Conservation (phyloP, 75 land plant species). For the Cunninghamia lanceolata region DNA sequence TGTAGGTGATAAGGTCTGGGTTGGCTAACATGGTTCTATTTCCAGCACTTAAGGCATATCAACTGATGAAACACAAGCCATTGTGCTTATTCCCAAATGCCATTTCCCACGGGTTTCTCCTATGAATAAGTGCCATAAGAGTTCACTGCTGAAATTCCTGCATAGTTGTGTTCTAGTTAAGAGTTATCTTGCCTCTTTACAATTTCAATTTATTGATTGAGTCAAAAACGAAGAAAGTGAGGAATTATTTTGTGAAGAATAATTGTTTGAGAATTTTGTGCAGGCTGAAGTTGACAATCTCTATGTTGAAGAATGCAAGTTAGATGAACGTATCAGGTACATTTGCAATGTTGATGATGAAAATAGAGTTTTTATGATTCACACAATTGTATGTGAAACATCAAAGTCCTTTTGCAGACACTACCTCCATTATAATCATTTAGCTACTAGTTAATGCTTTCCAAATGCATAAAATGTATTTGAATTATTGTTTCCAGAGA, state of each 20-base stretch:
- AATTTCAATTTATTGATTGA: background rate
- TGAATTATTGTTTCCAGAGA: constrained; percentile 37
- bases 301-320: constrained; percentile 44
- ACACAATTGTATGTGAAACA: constrained; percentile 1
- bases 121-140: background rate
- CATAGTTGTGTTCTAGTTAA: background rate
- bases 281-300: constrained; percentile 67
- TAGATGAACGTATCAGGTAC: constrained; percentile 69
- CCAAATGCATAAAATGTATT: background rate
- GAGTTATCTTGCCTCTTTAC: background rate
- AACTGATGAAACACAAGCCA: background rate
- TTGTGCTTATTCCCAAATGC: background rate
- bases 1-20: background rate
- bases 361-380: background rate
- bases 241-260: background rate
- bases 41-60: background rate
- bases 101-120: background rate
- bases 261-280: background rate
- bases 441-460: background rate
- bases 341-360: background rate
- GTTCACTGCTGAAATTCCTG: background rate
- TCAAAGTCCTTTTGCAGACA: background rate
- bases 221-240: background rate
- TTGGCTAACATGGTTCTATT: background rate
- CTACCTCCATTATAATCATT: background rate